Conservation (phyloP, 2,329 filamentous ascomycete species). For the Neurospora sp. region DNA sequence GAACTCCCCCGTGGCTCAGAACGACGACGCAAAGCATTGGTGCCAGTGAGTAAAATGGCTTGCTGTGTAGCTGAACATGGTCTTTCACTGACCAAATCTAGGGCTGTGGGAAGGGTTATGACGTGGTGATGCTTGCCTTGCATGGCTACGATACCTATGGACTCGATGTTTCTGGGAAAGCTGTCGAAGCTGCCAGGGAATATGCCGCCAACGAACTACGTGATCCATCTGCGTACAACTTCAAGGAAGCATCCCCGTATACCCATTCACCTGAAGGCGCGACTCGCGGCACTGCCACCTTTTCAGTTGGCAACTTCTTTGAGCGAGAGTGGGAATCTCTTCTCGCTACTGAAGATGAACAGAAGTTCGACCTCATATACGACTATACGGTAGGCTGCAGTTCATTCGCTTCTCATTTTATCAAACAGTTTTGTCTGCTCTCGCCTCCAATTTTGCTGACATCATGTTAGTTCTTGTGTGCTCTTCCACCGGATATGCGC, state of each 20-base stretch:
- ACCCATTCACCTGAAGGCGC: neutral
- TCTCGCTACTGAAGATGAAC: constrained; percentile 5
- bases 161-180: constrained; percentile 39
- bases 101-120: constrained; percentile 52
- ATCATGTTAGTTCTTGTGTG: constrained; percentile 21
- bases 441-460: neutral
- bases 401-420: neutral
- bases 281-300: constrained; percentile 26
- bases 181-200: constrained; percentile 12
- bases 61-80: neutral
- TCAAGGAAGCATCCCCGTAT: neutral
- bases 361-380: constrained; percentile 35
- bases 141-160: constrained; percentile 53
- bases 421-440: neutral
- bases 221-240: constrained; percentile 4
- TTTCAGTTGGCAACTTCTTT: constrained; percentile 42
- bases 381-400: constrained; percentile 27
- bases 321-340: constrained; percentile 23
- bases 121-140: constrained; percentile 50
- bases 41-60: neutral
- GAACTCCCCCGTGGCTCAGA: neutral
- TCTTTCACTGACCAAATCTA: neutral
- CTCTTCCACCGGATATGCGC: constrained; percentile 19
- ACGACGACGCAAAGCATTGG: neutral
- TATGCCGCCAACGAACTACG: constrained; percentile 9